These are phyloP conservation scores for Pythium monospermum DNA, from an alignment of 352 stramenopile species.

Conservation along the genomic window DNA sequence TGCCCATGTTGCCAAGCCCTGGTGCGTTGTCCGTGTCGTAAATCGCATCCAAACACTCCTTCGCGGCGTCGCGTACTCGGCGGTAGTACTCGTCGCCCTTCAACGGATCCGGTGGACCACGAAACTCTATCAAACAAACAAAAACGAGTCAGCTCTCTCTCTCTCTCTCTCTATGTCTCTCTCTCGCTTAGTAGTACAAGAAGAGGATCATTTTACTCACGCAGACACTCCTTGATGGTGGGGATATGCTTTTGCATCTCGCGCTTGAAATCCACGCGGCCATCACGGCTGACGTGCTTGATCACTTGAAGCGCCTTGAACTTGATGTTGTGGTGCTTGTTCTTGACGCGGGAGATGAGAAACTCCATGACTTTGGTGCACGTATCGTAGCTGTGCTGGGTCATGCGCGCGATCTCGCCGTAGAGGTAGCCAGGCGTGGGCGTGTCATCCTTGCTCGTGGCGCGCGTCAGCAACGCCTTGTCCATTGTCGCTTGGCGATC, in stretches of 20 bases:
- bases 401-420: conserved; percentile 94
- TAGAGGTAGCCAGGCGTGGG: conserved; percentile 96
- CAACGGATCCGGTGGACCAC: conserved; percentile 89
- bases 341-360: conserved; percentile 89
- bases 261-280: conserved; percentile 87
- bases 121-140: conserved; percentile 59
- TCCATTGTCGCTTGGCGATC: conserved; percentile 65
- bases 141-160: not conserved
- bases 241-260: conserved; percentile 90
- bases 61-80: conserved; percentile 88
- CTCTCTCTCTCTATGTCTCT: not conserved
- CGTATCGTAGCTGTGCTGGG: conserved; percentile 88
- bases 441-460: conserved; percentile 91
- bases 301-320: conserved; percentile 93
- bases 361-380: conserved; percentile 88
- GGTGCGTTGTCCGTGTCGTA: conserved; percentile 85
- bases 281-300: conserved; percentile 89
- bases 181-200: not conserved
- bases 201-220: conserved; percentile 35
- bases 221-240: conserved; percentile 90
- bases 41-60: conserved; percentile 93
- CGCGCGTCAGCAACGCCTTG: conserved; percentile 89
- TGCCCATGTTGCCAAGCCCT: conserved; percentile 62
- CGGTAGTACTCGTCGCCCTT: conserved; percentile 94
- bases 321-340: conserved; percentile 95